Percentiles rank a stretch among this genome's conserved stretches.
Conservation (phyloP, 1,284 basidiomycete genomes). For the Marasmius oreades region DNA sequence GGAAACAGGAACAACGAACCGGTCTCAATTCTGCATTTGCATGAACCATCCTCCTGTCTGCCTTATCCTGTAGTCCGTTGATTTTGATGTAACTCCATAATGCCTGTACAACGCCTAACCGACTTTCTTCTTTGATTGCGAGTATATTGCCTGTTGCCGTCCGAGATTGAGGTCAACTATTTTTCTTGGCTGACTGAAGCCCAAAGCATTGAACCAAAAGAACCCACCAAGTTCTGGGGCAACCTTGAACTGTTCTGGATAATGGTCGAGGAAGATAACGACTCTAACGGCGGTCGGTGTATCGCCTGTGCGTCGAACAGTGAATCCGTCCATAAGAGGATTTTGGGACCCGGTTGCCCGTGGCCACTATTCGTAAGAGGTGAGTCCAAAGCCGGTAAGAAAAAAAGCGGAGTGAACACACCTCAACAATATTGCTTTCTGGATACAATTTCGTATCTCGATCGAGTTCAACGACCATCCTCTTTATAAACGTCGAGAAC, state of each 20-base stretch:
- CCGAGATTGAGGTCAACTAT: too few relatives aligned
- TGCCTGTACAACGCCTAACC: conserved; percentile 77
- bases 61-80: conserved; percentile 85
- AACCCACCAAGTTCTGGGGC: conserved; percentile 68
- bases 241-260: conserved; percentile 85
- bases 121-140: conserved; percentile 83
- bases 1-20: conserved; percentile 34
- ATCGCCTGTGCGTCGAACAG: conserved; percentile 82
- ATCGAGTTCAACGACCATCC: conserved; percentile 84
- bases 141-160: conserved; percentile 54
- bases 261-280: conserved; percentile 80
- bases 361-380: conserved; percentile 56
- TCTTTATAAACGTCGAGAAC: conserved; percentile 85
- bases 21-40: conserved; percentile 70
- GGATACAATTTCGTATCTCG: conserved; percentile 81
- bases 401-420: conserved; percentile 24
- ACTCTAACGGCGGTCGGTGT: conserved; percentile 75
- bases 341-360: conserved; percentile 54
- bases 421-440: conserved; percentile 79
- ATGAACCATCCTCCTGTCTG: conserved; percentile 77
- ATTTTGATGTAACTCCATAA: conserved; percentile 94
- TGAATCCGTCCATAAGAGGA: conserved; percentile 82
- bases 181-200: background rate
- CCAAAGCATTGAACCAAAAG: background rate
- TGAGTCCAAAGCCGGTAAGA: background rate